Percentiles rank a stretch among this genome's conserved stretches.
Conservation (phyloP, 108 stramenopile species). For the Nannochloropsis gaditana region DNA sequence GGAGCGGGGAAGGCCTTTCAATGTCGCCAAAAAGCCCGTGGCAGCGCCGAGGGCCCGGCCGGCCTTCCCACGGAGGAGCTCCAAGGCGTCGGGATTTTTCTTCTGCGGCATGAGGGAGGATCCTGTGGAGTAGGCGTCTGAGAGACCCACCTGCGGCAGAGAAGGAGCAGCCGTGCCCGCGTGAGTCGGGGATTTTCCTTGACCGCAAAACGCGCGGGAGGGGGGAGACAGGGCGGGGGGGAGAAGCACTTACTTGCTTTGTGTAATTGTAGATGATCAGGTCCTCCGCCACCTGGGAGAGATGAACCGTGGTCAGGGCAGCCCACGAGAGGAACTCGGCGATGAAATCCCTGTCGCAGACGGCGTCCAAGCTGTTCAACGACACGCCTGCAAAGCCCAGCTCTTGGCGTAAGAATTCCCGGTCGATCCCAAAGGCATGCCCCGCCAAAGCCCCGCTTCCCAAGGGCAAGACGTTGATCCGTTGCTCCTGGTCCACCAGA, state of each 20-base stretch:
- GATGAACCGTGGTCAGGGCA: constrained; percentile 74
- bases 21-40: constrained; percentile 81
- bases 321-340: constrained; percentile 97
- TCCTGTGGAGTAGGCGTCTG: constrained; percentile 96
- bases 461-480: constrained; percentile 86
- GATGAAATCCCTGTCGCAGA: constrained; percentile 97
- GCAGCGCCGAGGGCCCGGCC: constrained; percentile 83
- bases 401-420: constrained; percentile 78
- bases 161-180: too few relatives aligned
- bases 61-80: constrained; percentile 94
- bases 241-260: constrained; percentile 57
- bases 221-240: background rate
- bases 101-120: constrained; percentile 99
- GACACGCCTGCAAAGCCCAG: constrained; percentile 84
- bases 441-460: constrained; percentile 96
- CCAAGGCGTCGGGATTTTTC: constrained; percentile 99
- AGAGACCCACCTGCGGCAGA: constrained; percentile 65
- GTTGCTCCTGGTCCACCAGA: constrained; percentile 72
- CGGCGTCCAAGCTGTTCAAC: constrained; percentile 78
- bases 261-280: constrained; percentile 79
- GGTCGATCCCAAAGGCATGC: constrained; percentile 95
- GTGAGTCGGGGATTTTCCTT: too few relatives aligned
- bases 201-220: background rate
- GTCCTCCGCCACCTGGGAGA: constrained; percentile 97
- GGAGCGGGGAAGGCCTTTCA: constrained; percentile 93